A percentile compares a stretch with the other conserved stretches of the same genome.
phyloP scores from a whole-genome alignment of 2,329 filamentous ascomycete genomes.

The Fusarium concolor region DNA sequence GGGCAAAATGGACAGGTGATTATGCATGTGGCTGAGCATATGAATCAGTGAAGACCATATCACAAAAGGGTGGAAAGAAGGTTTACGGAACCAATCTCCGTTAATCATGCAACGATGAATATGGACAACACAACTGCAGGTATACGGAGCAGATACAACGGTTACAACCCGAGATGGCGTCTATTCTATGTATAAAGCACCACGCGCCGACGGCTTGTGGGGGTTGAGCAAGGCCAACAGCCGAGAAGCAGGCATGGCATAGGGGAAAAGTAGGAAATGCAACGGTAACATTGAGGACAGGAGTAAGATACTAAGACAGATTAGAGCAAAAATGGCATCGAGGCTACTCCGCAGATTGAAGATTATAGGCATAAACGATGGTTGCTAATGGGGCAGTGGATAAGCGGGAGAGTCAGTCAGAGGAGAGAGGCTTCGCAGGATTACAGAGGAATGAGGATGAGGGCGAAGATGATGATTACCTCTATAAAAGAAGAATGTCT shows the following conservation, averaged over 20 bases:
- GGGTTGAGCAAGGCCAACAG: conserved; percentile 10
- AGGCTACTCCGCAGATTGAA: conserved; percentile 1
- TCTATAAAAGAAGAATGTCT: not conserved
- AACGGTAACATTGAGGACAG: conserved; percentile 29
- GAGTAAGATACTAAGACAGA: conserved; percentile 17
- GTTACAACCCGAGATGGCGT: conserved; percentile 11
- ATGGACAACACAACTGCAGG: not conserved
- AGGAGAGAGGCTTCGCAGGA: not conserved
- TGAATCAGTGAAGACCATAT: not conserved
- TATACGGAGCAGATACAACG: not conserved
- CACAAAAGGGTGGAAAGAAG: not conserved
- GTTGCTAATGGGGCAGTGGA: conserved; percentile 1
- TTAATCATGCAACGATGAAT: conserved; percentile 13
- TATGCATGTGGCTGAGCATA: conserved; percentile 9
- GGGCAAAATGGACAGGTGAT: not conserved
- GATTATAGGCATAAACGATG: conserved; percentile 5
- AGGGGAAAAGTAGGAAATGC: conserved; percentile 23
- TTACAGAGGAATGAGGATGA: not conserved
- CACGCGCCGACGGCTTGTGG: conserved; percentile 22
- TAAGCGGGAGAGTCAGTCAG: not conserved
- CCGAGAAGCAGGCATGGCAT: conserved; percentile 8
- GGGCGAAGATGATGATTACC: not conserved
- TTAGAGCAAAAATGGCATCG: conserved; percentile 15
- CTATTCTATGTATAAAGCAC: conserved; percentile 39
- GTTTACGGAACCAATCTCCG: conserved; percentile 20